Evolutionary conservation across 2,329 filamentous ascomycete genomes (phyloP), one percentile per base, ranked within the genome.

Genomic region (Colletotrichum sp.): DNA sequence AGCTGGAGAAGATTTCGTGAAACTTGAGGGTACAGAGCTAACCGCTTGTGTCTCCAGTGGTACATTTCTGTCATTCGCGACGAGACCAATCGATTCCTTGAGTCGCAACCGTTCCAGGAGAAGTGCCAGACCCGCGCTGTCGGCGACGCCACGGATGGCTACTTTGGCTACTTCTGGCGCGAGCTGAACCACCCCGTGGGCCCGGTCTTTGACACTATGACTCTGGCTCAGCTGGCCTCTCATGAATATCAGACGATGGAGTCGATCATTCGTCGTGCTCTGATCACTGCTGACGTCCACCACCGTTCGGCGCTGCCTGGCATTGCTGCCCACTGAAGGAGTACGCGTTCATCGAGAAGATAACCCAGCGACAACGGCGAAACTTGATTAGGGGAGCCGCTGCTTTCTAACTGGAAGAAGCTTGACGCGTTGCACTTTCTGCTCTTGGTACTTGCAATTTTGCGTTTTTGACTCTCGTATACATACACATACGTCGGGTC

Each of bases 21-120:
- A 60, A 30, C 24, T 16, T n/a, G 26, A 68, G 12, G 4, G 26
- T 13, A 22, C 6, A 5, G 18, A 71, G 78, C 79, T 81, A 59
- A 80, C 72, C 10, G 30, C 39, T 59, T 59, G 6, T 67, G 78
- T 26, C 36, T 12, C 48, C 65, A 92, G 90, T 93, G 87, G 85
- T 93, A 92, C 82, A 88, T 92, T 70, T 83, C 85, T 18, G 75
- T 91, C 28, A 89, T 93, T 72, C 89, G 90, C 48, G 87, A 90
- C 78, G 88, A 90, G 79, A 89, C 90, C 1, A 84, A 81, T 15
- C 83, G 86, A 3, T 84, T 85, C 28, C 81, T 89, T 13, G 79
- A 85, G 39, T 68, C 79, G 12, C 83, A 88, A 13, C 81, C 85
- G 1, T 83, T 90, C 26, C 81, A 82, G 8, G 85, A 89, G 75